Evolutionary conservation across 2,329 filamentous ascomycete species (phyloP), one percentile per base, ranked within the genome.

Genomic region (Arthrobotrys sinensis): DNA sequence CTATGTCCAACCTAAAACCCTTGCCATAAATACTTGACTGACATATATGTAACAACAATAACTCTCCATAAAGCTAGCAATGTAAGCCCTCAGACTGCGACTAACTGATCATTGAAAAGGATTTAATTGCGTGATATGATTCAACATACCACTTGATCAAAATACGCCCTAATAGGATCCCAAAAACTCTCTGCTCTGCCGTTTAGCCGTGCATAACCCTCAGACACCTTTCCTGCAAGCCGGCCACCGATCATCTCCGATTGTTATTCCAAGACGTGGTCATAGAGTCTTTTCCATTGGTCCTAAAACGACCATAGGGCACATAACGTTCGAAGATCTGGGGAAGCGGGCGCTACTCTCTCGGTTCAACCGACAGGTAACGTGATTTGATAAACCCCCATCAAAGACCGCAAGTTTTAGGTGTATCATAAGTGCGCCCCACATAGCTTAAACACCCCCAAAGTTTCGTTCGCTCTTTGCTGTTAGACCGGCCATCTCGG

Each of bases 171-270:
- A 40, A 45, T 36, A 48, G 36, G n/a, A 32, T 46, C 4, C 10
- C 0, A 40, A 46, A 48, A 55, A 21, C 14, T 38, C 43, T 46
- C 16, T 64, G 14, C 19, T 10, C 21, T 52, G 65, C 73, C 73
- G 73, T 65, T 77, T 71, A 77, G 65, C 73, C 73, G 73, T 65
- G 46, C 16, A 57, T 46, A 60, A 14, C 46, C 40, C 21, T 57
- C 40, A 34, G 28, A 69, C 24, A 63, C 43, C n/a, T 24, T 14
- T 32, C 52, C 28, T 48, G 36, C 24, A 62, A 60, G 48, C 34
- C 43, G 64, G 45, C 8, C 24, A 52, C 73, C 73, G 73, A 77
- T 60, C 62, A 63, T 71, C 75, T 78, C 75, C 75, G 75, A 68
- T 46, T 5, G 14, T 12, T 40, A 28, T 36, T 19, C 11, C 28